These are phyloP conservation scores for Begonia peltatifolia DNA, from an alignment of 306 rosid species.

Conservation along the genomic window DNA sequence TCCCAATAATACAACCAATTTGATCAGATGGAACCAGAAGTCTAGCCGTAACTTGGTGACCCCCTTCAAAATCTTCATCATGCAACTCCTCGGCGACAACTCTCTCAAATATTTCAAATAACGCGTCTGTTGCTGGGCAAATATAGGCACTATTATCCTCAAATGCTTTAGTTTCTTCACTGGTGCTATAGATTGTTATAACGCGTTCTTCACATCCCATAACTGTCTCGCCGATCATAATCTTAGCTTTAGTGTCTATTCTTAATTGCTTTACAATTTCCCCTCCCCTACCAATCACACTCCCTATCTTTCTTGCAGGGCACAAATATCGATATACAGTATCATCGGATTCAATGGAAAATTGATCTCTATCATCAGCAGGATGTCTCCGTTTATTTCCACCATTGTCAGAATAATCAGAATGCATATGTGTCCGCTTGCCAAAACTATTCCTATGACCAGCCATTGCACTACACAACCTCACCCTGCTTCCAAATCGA, in stretches of 20 bases:
- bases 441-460: conserved; percentile 68
- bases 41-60: conserved; percentile 60
- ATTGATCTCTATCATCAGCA: conserved; percentile 80
- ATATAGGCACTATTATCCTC: conserved; percentile 42
- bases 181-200: conserved; percentile 57
- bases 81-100: conserved; percentile 81
- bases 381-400: conserved; percentile 59
- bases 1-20: conserved; percentile 89
- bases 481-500: not conserved
- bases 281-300: conserved; percentile 97
- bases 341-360: conserved; percentile 69
- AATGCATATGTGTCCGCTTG: conserved; percentile 61
- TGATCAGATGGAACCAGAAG: conserved; percentile 94
- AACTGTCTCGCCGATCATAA: conserved; percentile 85
- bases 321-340: conserved; percentile 82
- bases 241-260: conserved; percentile 71
- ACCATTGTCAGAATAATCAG: conserved; percentile 55
- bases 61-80: conserved; percentile 56
- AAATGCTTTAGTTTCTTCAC: conserved; percentile 56
- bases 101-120: conserved; percentile 72
- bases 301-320: conserved; percentile 72
- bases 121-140: conserved; percentile 80
- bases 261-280: conserved; percentile 95
- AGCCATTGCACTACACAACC: conserved; percentile 24
- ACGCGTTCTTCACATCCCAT: conserved; percentile 81